Percentiles rank a stretch among this genome's conserved stretches.
phyloP scores from a whole-genome alignment of 495 filamentous ascomycete species.

The Choiromyces venosus region DNA sequence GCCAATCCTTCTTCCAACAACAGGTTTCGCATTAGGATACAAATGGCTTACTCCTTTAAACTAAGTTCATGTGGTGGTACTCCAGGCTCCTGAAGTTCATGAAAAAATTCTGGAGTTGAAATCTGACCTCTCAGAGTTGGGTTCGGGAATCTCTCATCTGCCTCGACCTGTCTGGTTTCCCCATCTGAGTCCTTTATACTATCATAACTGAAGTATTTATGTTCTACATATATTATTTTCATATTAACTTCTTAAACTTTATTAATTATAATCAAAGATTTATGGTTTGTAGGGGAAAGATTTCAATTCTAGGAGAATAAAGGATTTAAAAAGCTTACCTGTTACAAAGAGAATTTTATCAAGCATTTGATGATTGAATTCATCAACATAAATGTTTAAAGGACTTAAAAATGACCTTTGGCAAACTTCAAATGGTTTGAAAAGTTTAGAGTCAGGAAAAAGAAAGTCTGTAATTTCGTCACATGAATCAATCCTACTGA shows the following conservation, averaged over 20 bases:
- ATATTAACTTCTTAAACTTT: not conserved
- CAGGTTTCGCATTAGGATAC: no score
- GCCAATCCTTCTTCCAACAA: no score
- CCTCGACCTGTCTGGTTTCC: no score
- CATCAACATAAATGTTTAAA: not conserved
- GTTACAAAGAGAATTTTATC: not conserved
- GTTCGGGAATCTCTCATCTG: no score
- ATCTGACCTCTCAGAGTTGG: no score
- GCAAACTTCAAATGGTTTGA: not conserved
- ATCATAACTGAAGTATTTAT: not conserved
- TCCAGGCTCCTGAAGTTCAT: no score
- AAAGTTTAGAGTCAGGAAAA: not conserved
- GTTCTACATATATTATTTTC: not conserved
- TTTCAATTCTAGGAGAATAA: not conserved
- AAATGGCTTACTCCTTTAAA: no score
- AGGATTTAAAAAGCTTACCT: not conserved
- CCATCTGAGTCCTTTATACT: not conserved
- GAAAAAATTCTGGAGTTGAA: no score
- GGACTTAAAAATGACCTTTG: not conserved
- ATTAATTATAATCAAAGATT: no score
- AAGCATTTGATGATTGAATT: not conserved
- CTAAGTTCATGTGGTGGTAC: no score
- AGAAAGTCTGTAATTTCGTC: not conserved
- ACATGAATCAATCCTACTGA: not conserved
- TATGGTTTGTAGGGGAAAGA: not conserved